phyloP scores from a whole-genome alignment of 495 filamentous ascomycete genomes.

The Neurospora tetraspora region DNA sequence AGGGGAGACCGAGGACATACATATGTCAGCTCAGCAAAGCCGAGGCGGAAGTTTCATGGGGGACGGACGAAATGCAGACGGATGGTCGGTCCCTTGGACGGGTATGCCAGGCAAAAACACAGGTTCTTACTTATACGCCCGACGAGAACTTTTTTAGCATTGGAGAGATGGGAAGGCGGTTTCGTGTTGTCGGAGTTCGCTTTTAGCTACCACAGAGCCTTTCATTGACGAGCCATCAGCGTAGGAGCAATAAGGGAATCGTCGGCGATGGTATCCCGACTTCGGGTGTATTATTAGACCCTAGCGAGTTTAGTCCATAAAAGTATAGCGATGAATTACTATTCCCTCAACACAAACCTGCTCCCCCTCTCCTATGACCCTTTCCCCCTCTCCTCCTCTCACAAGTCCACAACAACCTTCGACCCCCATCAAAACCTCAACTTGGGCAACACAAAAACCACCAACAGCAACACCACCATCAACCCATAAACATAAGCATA shows the following conservation, averaged over 20 bases:
- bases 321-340: not conserved
- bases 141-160: no score
- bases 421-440: constrained; percentile 54
- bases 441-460: constrained; percentile 79
- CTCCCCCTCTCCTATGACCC: not conserved
- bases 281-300: not conserved
- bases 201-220: not conserved
- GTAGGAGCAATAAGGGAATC: not conserved
- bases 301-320: not conserved
- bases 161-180: no score
- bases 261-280: not conserved
- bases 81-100: no score
- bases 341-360: not conserved
- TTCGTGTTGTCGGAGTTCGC: not conserved
- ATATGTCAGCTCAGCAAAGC: no score
- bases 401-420: not conserved
- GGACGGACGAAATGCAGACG: no score
- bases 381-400: not conserved
- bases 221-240: not conserved
- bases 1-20: no score
- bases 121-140: no score
- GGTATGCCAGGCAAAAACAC: no score
- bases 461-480: constrained; percentile 59
- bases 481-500: constrained; percentile 75
- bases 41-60: no score